These are phyloP conservation scores for Passiflora organensis DNA, from an alignment of 345 rosid genomes.

Conservation along the genomic window DNA sequence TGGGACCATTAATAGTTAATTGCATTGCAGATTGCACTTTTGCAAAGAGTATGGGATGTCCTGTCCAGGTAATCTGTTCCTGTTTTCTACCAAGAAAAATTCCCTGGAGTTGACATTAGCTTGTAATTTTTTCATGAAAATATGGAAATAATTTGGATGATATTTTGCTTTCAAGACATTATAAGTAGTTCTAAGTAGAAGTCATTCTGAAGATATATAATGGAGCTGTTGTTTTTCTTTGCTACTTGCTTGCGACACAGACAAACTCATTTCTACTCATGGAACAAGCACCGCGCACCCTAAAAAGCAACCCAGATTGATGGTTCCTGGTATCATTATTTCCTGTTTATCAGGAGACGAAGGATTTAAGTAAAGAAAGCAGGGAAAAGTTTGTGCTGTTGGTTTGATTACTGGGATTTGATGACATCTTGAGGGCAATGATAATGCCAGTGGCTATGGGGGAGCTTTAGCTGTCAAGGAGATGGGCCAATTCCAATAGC, in stretches of 20 bases:
- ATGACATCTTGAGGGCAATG: slow-evolving; percentile 15
- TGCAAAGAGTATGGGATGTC: no score
- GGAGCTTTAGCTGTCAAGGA: neutral
- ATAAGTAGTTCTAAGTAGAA: no score
- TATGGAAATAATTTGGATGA: no score
- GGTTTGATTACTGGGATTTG: slow-evolving; percentile 21
- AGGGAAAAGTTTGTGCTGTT: neutral
- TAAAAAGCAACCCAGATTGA: slow-evolving; percentile 18
- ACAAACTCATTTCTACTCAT: slow-evolving; percentile 11
- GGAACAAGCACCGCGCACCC: slow-evolving; percentile 12
- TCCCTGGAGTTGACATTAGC: no score
- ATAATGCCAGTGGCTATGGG: slow-evolving; percentile 5
- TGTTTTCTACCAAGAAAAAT: no score
- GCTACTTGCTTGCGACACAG: neutral
- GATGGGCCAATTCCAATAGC: slow-evolving; percentile 2
- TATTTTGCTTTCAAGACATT: no score
- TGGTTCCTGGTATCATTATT: slow-evolving; percentile 16
- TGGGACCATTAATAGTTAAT: no score
- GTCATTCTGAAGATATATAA: neutral
- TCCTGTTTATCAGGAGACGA: slow-evolving; percentile 5
- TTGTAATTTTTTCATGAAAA: no score
- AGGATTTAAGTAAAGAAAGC: neutral
- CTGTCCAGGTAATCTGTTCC: no score
- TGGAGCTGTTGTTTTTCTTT: neutral
- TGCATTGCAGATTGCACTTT: no score